These are phyloP conservation scores for Coniochaeta ligniaria DNA, from an alignment of 2,329 filamentous ascomycete species.

Conservation along the genomic window DNA sequence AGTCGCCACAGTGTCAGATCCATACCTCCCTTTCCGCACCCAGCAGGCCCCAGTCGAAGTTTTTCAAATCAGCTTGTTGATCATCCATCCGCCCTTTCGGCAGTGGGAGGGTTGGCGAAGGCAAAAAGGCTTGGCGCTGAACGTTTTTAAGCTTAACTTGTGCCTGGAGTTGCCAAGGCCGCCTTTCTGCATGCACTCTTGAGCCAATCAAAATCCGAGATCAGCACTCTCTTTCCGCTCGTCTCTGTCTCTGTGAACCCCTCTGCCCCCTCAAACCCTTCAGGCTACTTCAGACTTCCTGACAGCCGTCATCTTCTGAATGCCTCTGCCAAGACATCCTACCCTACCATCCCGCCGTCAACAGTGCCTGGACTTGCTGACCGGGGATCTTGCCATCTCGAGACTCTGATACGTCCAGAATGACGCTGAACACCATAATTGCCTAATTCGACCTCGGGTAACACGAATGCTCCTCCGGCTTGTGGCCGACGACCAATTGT, in stretches of 20 bases:
- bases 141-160: background rate
- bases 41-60: background rate
- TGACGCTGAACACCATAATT: background rate
- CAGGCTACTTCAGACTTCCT: too few species aligned
- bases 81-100: background rate
- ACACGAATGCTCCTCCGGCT: background rate
- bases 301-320: background rate
- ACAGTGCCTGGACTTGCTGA: background rate
- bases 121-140: background rate
- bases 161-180: background rate
- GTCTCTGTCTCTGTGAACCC: background rate
- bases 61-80: too few species aligned
- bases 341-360: background rate
- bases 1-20: background rate
- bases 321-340: background rate
- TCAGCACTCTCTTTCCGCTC: background rate
- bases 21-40: background rate
- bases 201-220: background rate
- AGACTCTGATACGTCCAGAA: background rate
- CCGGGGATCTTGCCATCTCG: background rate
- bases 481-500: background rate
- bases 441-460: background rate
- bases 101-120: background rate
- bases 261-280: background rate
- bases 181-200: background rate